Base-by-base conservation (phyloP, 1,284 basidiomycete species). In the Ustilago nuda region DNA sequence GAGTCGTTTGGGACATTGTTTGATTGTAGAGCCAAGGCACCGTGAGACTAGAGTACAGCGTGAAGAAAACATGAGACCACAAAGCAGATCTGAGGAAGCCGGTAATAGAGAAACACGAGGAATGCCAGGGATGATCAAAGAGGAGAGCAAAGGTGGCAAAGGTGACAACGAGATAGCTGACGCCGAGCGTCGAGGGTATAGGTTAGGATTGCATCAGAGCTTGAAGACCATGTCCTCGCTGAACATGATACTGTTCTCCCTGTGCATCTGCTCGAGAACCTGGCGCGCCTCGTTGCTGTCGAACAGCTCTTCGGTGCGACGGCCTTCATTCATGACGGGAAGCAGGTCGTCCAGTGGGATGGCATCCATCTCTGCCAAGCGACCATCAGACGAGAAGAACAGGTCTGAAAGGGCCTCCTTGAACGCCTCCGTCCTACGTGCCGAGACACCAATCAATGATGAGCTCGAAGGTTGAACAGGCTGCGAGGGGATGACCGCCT, bases 231-330 rank as follows among this genome's bases (percentile, higher is more conserved):
- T 55, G 61, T 70, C 75, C 30, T 73, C 75, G 58, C 60, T 67
- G 43, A 94, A 89, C 93, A 98, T 94, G 78, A 98, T 88, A 86
- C 95, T 92, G 80, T 95, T 93, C 30, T 89, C 89, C 48, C 92
- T 91, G 58, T 91, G 89, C 95, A 98, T 98, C 46, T 72, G 71
- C 51, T 62, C 62, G 9, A 87, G 77, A 27, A 84, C 82, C 53
- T 88, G 87, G 73, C 91, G 88, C 8, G 93, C 95, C 86, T 98
- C 95, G 27, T 89, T 89, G 0, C 91, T 91, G 9, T 92, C 91
- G 84, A 94, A 98, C 53, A 94, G 87, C 23, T 89, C 88, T 43
- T 90, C 89, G 2, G 90, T 89, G 17, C 89, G 83, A 54, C 96
- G 86, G 15, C 92, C 93, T 73, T 91, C 89, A 83, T 99, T 98